Base-by-base conservation (phyloP, 176 grass and related monocot genomes). In the Carex parvula region DNA sequence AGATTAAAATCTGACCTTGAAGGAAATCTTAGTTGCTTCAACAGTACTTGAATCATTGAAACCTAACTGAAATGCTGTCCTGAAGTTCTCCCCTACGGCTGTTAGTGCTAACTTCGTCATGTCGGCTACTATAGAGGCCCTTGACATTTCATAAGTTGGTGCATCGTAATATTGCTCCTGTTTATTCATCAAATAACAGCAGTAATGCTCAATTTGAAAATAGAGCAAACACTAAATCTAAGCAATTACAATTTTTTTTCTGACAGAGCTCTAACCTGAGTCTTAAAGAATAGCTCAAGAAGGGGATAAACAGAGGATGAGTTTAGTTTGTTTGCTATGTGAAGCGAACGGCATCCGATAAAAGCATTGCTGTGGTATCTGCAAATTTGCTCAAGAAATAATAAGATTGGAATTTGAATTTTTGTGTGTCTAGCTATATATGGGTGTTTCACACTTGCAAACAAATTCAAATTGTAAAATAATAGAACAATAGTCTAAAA, bases 361-460 rank as follows among this genome's bases (percentile, higher is more conserved):
- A 91, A 93, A 59, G 95, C 64, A 66, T 89, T 91, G 82, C 86
- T 94, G 82, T 98, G 92, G 52, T 98, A 98, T 30, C 92, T 98
- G 95, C 84, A 94, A 1, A 80, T 55, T 80, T 85, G 41, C 50
- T 15, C 22, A 52, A 82, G 13, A 29, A 58, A 17, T 61, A 61
- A 61, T 75, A 1, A 75, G 13, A 75, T 8, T 29, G 4, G 2
- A 74, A 75, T 52, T 22, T 75, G 9, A 62, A 24, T 8, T 61
- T 61, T 61, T 61, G n/a, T 22, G 60, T 61, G 4, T n/a, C 17
- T 57, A 32, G 30, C 32, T 35, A 35, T 35, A 59, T 6, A 59
- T 18, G 6, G 17, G 17, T 58, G 55, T 17, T 58, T 58, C 60
- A 61, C 33, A 35, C 7, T 61, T 61, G 2, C 18, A 33, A 69